A percentile compares a stretch with the other conserved stretches of the same genome.
Evolutionary conservation across 2,329 filamentous ascomycete genomes (phyloP).

Genomic region (Colletotrichum salicis): DNA sequence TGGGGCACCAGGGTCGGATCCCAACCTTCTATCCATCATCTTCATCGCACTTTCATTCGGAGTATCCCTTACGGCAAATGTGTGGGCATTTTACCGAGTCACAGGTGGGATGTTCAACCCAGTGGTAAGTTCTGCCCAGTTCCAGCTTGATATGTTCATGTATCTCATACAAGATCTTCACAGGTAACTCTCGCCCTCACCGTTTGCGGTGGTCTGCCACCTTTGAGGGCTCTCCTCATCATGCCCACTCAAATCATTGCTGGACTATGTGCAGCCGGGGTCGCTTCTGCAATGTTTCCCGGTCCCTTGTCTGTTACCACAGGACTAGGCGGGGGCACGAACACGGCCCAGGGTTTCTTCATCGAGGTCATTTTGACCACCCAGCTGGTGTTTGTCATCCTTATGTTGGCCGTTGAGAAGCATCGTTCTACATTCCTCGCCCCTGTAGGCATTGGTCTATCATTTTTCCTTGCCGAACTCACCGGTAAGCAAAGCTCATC

Average conservation of each 20-base stretch:
- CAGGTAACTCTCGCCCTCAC: conserved; percentile 68
- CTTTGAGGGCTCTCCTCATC: conserved; percentile 61
- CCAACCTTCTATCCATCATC: conserved; percentile 50
- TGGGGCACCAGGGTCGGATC: conserved; percentile 26
- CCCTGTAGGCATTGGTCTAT: conserved; percentile 76
- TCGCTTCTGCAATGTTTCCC: conserved; percentile 68
- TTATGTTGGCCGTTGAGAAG: conserved; percentile 79
- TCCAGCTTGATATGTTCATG: background rate
- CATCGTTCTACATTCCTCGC: conserved; percentile 78
- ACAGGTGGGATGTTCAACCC: conserved; percentile 64
- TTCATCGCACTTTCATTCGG: conserved; percentile 64
- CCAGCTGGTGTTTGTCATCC: conserved; percentile 71
- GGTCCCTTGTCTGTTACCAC: conserved; percentile 66
- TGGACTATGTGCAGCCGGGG: conserved; percentile 67
- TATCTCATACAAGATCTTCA: background rate
- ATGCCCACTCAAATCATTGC: conserved; percentile 67
- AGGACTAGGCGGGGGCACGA: conserved; percentile 62
- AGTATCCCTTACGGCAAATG: conserved; percentile 61
- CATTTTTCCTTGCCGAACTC: conserved; percentile 71
- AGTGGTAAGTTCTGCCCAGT: conserved; percentile 49
- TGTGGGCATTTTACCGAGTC: conserved; percentile 67
- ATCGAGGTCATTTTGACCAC: conserved; percentile 75
- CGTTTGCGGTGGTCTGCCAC: conserved; percentile 67
- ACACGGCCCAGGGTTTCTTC: conserved; percentile 68
- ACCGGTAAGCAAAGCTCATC: conserved; percentile 40